Conservation (phyloP, 2,329 filamentous ascomycete genomes). For the Trichophyton rubrum region DNA sequence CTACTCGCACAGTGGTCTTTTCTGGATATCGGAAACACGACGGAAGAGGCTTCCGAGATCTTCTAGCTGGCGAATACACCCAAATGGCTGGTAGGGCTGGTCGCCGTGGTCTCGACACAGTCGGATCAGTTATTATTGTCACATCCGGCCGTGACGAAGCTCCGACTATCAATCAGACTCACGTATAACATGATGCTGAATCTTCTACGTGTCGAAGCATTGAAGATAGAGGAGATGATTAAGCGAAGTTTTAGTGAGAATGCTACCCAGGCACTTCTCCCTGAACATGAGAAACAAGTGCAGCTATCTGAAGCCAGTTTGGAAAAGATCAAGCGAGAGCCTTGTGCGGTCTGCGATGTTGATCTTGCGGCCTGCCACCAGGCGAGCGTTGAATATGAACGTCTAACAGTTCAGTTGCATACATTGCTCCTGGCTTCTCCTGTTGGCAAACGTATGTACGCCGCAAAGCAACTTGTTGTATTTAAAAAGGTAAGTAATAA, state of each 20-base stretch:
- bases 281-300: conserved; percentile 91
- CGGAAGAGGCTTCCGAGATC: conserved; percentile 77
- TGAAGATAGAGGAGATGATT: conserved; percentile 99
- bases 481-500: conserved; percentile 49
- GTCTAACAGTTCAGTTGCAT: conserved; percentile 70
- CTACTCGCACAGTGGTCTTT: conserved; percentile 92
- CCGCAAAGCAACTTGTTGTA: conserved; percentile 62
- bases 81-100: conserved; percentile 97
- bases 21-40: conserved; percentile 96
- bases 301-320: conserved; percentile 84
- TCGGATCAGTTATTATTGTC: conserved; percentile 90
- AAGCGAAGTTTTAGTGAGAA: conserved; percentile 98
- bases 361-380: conserved; percentile 71
- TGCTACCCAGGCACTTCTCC: conserved; percentile 83
- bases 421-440: conserved; percentile 65
- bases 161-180: conserved; percentile 78
- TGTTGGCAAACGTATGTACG: conserved; percentile 67
- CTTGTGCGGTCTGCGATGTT: conserved; percentile 68
- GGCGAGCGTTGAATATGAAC: conserved; percentile 65
- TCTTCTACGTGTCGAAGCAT: conserved; percentile 79
- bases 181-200: conserved; percentile 99
- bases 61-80: conserved; percentile 91
- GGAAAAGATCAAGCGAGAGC: conserved; percentile 74
- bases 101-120: conserved; percentile 78
- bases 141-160: conserved; percentile 70